These are phyloP conservation scores for Auricularia sp. DNA, from an alignment of 768 basidiomycete species.

Conservation along the genomic window DNA sequence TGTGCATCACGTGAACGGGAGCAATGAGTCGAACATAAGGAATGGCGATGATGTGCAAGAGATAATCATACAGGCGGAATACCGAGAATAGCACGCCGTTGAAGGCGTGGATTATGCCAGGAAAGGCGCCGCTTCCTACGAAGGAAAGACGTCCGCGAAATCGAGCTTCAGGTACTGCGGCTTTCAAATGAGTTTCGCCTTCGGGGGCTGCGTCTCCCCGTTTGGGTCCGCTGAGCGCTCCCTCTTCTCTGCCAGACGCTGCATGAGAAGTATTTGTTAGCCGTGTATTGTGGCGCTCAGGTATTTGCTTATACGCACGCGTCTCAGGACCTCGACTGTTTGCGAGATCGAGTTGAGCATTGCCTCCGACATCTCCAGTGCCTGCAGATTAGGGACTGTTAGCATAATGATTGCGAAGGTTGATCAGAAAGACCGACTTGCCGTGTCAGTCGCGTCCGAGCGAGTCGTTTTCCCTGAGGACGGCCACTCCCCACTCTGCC, in stretches of 20 bases:
- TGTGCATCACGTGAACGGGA: too few relatives aligned
- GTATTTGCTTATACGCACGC: background rate
- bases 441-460: background rate
- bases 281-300: background rate
- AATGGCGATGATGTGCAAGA: too few relatives aligned
- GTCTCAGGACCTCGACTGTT: background rate
- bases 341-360: background rate
- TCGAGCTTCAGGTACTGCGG: background rate
- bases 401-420: background rate
- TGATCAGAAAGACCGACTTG: background rate
- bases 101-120: background rate
- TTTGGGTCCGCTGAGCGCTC: background rate
- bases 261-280: background rate
- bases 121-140: background rate
- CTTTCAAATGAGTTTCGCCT: background rate
- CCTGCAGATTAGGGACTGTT: background rate
- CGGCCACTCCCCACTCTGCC: background rate
- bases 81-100: background rate
- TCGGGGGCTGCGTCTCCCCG: background rate
- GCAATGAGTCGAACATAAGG: too few relatives aligned
- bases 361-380: background rate
- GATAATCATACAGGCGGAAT: background rate
- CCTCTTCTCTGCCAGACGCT: background rate
- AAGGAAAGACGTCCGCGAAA: background rate
- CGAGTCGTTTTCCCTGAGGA: background rate